These are phyloP conservation scores for Cutaneotrichosporon cavernicola DNA, from an alignment of 1,284 basidiomycete genomes.

Conservation along the genomic window DNA sequence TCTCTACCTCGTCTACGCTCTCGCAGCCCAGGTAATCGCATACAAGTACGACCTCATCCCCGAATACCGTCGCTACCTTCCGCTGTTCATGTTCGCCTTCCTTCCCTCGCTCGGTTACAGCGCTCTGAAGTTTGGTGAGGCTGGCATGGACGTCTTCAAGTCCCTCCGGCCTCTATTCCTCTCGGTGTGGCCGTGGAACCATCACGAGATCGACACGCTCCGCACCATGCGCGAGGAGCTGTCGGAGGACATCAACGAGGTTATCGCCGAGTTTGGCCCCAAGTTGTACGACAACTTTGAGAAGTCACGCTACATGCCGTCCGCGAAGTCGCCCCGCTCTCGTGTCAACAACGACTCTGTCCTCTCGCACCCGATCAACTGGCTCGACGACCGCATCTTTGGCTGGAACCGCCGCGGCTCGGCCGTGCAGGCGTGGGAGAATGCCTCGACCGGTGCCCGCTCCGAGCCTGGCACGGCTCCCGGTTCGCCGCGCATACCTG, in stretches of 20 bases:
- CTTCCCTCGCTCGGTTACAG: slow-evolving; percentile 91
- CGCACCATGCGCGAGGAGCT: slow-evolving; percentile 76
- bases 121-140: slow-evolving; percentile 96
- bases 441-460: slow-evolving; percentile 27
- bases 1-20: slow-evolving; percentile 79
- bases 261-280: slow-evolving; percentile 87
- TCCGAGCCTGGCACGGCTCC: slow-evolving; percentile 39
- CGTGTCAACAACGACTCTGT: slow-evolving; percentile 42
- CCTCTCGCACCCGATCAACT: slow-evolving; percentile 52
- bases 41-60: slow-evolving; percentile 63
- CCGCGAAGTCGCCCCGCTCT: slow-evolving; percentile 60
- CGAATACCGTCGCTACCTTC: slow-evolving; percentile 71
- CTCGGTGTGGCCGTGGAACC: slow-evolving; percentile 86
- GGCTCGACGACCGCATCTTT: slow-evolving; percentile 54
- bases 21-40: slow-evolving; percentile 74
- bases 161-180: slow-evolving; percentile 89
- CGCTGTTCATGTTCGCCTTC: slow-evolving; percentile 71
- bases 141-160: slow-evolving; percentile 98
- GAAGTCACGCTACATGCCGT: slow-evolving; percentile 78
- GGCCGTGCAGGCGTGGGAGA: slow-evolving; percentile 46
- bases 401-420: slow-evolving; percentile 49
- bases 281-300: slow-evolving; percentile 86
- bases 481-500: slow-evolving; percentile 40
- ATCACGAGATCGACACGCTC: slow-evolving; percentile 75
- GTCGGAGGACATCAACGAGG: slow-evolving; percentile 78